Conservation (phyloP, 116 monocot genomes). For the Trichopus zeylanicus region DNA sequence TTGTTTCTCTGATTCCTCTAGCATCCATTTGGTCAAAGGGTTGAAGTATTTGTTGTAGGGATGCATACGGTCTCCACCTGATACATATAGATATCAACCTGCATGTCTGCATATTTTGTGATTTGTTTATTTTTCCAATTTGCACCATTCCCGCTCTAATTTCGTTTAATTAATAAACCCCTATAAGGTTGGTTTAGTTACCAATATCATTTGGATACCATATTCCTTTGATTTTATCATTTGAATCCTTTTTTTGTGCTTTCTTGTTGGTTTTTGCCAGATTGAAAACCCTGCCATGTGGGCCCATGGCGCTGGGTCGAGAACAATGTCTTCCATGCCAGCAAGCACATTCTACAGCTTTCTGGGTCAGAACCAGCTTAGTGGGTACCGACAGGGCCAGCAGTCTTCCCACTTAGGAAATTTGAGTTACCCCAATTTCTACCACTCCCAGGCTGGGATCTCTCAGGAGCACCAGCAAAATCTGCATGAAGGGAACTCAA, state of each 20-base stretch:
- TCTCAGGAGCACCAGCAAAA: slow-evolving; percentile 67
- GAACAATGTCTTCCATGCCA: slow-evolving; percentile 59
- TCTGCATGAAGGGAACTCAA: slow-evolving; percentile 38
- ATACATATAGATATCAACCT: no score
- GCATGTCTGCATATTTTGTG: no score
- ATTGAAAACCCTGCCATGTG: slow-evolving; percentile 74
- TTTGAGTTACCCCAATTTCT: slow-evolving; percentile 61
- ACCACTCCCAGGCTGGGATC: slow-evolving; percentile 55
- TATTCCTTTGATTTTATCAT: no score
- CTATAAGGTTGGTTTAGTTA: no score
- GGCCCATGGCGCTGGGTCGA: slow-evolving; percentile 63
- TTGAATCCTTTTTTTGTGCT: no score
- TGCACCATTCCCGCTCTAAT: no score
- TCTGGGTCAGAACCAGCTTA: slow-evolving; percentile 72
- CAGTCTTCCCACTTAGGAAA: slow-evolving; percentile 47
- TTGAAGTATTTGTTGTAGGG: no score
- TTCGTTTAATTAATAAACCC: no score
- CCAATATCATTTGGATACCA: no score
- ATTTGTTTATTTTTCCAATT: not conserved
- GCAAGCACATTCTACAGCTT: slow-evolving; percentile 60
- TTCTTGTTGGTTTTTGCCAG: slow-evolving; percentile 25
- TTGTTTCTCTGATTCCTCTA: not conserved
- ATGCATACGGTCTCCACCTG: no score
- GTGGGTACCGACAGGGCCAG: slow-evolving; percentile 62
- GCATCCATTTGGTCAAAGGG: no score